phyloP scores from a whole-genome alignment of 257 asterid species.

The Hygrophila difformis region DNA sequence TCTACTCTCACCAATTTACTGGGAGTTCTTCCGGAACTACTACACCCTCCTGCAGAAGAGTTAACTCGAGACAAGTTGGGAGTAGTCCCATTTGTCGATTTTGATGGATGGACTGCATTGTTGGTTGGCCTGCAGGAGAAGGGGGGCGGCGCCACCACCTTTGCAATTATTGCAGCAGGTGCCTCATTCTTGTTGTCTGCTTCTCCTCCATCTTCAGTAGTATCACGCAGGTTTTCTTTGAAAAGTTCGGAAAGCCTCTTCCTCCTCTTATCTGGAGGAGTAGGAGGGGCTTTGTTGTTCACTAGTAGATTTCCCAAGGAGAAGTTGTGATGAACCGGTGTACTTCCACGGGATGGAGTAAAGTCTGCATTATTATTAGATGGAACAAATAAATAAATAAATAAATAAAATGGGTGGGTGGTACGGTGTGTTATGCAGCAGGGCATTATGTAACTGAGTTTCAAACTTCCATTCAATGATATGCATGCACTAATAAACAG shows the following conservation, averaged over 20 bases:
- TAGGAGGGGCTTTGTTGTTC: slow-evolving; percentile 15
- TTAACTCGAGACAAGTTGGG: slow-evolving; percentile 21
- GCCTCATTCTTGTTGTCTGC: slow-evolving; percentile 9
- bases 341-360: slow-evolving; percentile 64
- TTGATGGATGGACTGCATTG: slow-evolving; percentile 12
- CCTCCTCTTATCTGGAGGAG: slow-evolving; percentile 49
- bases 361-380: slow-evolving; percentile 45
- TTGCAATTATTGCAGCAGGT: too few species aligned
- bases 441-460: too few species aligned
- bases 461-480: too few species aligned
- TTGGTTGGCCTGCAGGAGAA: too few species aligned
- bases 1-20: slow-evolving; percentile 6
- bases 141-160: slow-evolving; percentile 1
- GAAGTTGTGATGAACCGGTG: slow-evolving; percentile 50
- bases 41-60: slow-evolving; percentile 22
- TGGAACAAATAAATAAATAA: too few species aligned
- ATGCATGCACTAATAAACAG: background rate
- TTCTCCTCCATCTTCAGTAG: slow-evolving; percentile 12
- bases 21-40: slow-evolving; percentile 34
- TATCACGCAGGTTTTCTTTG: slow-evolving; percentile 30
- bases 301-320: slow-evolving; percentile 19
- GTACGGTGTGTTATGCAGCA: too few species aligned
- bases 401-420: too few species aligned
- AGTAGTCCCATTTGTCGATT: slow-evolving; percentile 25
- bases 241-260: slow-evolving; percentile 53